These are phyloP conservation scores for Corynespora cassiicola DNA, from an alignment of 2,329 filamentous ascomycete genomes.

Conservation along the genomic window DNA sequence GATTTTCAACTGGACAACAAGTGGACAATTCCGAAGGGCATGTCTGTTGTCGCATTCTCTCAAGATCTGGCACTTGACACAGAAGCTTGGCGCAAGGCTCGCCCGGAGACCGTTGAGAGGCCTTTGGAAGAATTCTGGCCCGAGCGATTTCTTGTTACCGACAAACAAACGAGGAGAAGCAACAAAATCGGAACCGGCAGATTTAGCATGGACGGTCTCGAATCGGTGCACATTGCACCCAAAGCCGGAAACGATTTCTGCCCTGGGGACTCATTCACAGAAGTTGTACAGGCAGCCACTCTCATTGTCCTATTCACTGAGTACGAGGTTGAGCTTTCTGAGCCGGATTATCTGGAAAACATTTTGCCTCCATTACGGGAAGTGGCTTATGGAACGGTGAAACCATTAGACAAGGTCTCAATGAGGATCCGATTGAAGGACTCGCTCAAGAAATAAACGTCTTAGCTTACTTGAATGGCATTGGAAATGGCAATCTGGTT, in stretches of 20 bases:
- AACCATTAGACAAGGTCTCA: constrained; percentile 23
- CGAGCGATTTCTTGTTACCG: constrained; percentile 27
- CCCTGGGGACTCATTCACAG: constrained; percentile 20
- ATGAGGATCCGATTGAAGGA: constrained; percentile 33
- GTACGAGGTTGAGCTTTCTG: constrained; percentile 34
- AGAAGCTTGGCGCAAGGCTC: constrained; percentile 26
- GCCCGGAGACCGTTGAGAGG: constrained; percentile 17
- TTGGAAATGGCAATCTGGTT: too few relatives aligned
- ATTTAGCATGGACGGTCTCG: constrained; percentile 24
- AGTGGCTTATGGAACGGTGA: constrained; percentile 26
- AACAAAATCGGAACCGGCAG: constrained; percentile 6
- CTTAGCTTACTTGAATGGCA: too few relatives aligned
- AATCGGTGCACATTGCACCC: constrained; percentile 14
- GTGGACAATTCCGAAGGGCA: constrained; percentile 25
- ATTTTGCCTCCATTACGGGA: constrained; percentile 20
- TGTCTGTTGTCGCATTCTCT: constrained; percentile 24
- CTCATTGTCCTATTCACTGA: constrained; percentile 28
- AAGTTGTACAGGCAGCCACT: constrained; percentile 27
- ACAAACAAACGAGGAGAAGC: constrained; percentile 3
- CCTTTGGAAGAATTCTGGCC: constrained; percentile 36
- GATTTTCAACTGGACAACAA: constrained; percentile 26
- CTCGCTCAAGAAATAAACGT: too few relatives aligned
- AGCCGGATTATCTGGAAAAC: constrained; percentile 23
- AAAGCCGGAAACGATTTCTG: constrained; percentile 9
- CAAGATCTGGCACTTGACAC: constrained; percentile 31